A percentile compares a stretch with the other conserved stretches of the same genome.
phyloP scores from a whole-genome alignment of 805 yeast genomes.

The Scheffersomyces lignosus region DNA sequence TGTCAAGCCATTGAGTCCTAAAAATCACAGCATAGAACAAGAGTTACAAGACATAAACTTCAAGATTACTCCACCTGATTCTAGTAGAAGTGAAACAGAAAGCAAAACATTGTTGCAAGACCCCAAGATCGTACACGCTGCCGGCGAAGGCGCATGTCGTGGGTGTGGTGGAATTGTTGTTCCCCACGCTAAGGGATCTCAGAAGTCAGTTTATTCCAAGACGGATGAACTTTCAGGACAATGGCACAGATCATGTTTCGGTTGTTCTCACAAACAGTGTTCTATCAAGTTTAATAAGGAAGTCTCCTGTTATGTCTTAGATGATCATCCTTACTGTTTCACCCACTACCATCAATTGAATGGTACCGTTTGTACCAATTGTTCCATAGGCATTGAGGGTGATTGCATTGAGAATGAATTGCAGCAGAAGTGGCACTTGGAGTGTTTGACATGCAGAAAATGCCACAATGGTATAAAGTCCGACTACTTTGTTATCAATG shows the following conservation, averaged over 20 bases:
- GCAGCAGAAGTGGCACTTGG: slow-evolving; percentile 69
- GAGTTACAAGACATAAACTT: slow-evolving; percentile 33
- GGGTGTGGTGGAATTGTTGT: slow-evolving; percentile 58
- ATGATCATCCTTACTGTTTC: slow-evolving; percentile 82
- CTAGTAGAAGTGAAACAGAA: neutral
- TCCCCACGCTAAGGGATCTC: slow-evolving; percentile 34
- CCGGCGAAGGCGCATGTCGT: slow-evolving; percentile 84
- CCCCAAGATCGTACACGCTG: slow-evolving; percentile 8
- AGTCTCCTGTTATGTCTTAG: slow-evolving; percentile 69
- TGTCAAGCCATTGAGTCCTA: slow-evolving; percentile 35
- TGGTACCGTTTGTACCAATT: slow-evolving; percentile 69
- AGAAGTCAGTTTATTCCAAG: slow-evolving; percentile 77
- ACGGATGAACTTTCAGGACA: slow-evolving; percentile 85
- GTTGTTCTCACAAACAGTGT: slow-evolving; percentile 61
- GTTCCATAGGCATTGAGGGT: slow-evolving; percentile 83
- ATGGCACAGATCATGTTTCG: slow-evolving; percentile 91
- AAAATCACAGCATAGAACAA: slow-evolving; percentile 30
- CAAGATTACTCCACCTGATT: slow-evolving; percentile 6
- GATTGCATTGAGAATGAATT: slow-evolving; percentile 80
- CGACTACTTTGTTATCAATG: slow-evolving; percentile 57
- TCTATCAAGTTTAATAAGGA: slow-evolving; percentile 54
- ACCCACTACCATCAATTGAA: slow-evolving; percentile 74
- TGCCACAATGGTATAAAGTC: slow-evolving; percentile 53
- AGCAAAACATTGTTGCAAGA: neutral
- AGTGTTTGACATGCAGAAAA: slow-evolving; percentile 66